Evolutionary conservation across 768 basidiomycete species (phyloP), one percentile per base, ranked within the genome.

Genomic region (Kwoniella heveanensis): DNA sequence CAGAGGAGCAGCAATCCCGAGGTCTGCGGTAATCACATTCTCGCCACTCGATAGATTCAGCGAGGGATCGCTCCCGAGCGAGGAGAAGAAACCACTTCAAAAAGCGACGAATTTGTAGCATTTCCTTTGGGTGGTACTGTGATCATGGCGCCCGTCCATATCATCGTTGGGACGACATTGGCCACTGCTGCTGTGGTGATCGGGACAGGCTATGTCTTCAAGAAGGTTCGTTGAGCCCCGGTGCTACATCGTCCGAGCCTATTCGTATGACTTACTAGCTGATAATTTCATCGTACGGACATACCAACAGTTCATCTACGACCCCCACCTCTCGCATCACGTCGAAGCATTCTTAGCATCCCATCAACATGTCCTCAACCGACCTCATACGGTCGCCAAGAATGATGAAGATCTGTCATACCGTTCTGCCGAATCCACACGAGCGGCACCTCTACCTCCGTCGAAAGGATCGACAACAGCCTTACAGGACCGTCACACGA

Each of bases 141-240:
- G n/a, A 49, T 17, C 10, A 49, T 49, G 48, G 22, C 48, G 22
- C 48, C 48, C 25, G 68, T 72, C 9, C 65, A 67, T 2, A 64
- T 75, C 51, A 68, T 71, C 26, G 60, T 75, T 2, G 73, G 73
- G 12, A 67, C 65, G 10, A 70, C 73, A 2, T 50, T 76, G 19
- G 74, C 74, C 1, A 60, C 58, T 24, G 58, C 58, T 51, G 50
- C 50, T 27, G 58, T 60, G 32, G 64, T 76, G 19, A 67, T 76
- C 24, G 69, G 74, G 10, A 71, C 72, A 0, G 74, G 74, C 12
- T 73, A 73, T 60, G 74, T 65, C 9, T 71, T 76, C 58, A 76
- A 76, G 51, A 76, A 76, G 66, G 74, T 76, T 32, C 46, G 73
- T 62, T n/a, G n/a, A n/a, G n/a, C n/a, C n/a, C n/a, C n/a, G n/a